Evolutionary conservation across 2,329 filamentous ascomycete species (phyloP), one percentile per base, ranked within the genome.

Genomic region (Epichloe amarillans): DNA sequence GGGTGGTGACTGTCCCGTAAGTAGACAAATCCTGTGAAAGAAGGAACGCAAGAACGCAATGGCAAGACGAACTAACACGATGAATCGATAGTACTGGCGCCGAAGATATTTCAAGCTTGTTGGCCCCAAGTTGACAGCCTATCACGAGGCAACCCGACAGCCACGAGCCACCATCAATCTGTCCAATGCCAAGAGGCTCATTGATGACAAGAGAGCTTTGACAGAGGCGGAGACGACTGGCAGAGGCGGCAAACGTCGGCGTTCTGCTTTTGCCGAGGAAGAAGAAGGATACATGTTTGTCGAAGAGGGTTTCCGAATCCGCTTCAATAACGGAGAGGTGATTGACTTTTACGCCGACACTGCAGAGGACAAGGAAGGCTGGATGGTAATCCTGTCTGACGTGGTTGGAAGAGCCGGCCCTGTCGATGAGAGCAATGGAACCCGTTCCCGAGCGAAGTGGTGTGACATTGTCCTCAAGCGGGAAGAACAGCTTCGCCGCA

Each of bases 251-350:
- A 83, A 82, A 58, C 85, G 93, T 42, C 85, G 93, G 51, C 89
- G 94, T 66, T 96, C 90, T 36, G 93, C 88, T 11, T 98, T 98
- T 66, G 90, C 91, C 1, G 93, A 97, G 67, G 93, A 98, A 57
- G 93, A 98, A 69, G 93, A 98, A 65, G 93, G 93, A 41, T 98
- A 98, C 73, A 95, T 96, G 86, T 98, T 98, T 66, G 91, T 98
- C 49, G 93, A 98, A 67, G 93, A 98, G 66, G 93, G 93, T 3
- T 98, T 98, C 83, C 88, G 93, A 40, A 95, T 98, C 65, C 88
- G 91, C 52, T 98, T 98, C 69, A 94, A 88, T 65, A 98, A 98
- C 62, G 93, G 93, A 54, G 93, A 98, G 70, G 83, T 95, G 56
- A 98, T 98, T 64, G 91, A 97, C 72, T 97, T 97, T 66, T 97